A percentile compares a stretch with the other conserved stretches of the same genome.
Conservation (phyloP, 805 yeast genomes). For the Lipomyces kockii region DNA sequence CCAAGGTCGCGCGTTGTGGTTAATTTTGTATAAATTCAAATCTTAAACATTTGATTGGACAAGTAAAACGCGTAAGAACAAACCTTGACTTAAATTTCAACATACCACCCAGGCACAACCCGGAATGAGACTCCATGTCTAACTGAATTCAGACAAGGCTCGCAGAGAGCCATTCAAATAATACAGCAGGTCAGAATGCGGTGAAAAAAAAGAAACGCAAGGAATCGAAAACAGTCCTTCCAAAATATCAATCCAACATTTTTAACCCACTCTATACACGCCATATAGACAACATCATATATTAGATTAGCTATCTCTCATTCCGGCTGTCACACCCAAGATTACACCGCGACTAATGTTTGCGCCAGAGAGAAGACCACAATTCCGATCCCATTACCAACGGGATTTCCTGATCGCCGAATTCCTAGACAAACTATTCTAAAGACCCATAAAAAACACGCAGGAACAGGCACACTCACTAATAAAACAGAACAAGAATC, state of each 20-base stretch:
- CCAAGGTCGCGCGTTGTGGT: no score
- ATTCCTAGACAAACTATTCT: not conserved
- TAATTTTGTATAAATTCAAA: no score
- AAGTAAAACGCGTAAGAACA: no score
- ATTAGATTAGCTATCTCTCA: not conserved
- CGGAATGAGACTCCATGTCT: no score
- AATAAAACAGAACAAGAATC: not conserved
- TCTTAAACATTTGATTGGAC: no score
- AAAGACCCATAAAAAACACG: not conserved
- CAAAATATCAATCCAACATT: not conserved
- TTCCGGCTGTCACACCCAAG: not conserved
- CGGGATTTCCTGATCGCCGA: not conserved
- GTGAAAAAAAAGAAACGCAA: no score
- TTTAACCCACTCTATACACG: not conserved
- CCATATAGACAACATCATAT: not conserved
- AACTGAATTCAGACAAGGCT: no score
- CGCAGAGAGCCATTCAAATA: no score
- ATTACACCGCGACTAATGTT: not conserved
- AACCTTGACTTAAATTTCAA: no score
- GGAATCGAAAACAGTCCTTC: no score
- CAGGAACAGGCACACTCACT: slow-evolving; percentile 1
- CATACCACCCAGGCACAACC: no score
- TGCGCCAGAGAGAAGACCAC: not conserved
- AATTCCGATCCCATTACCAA: not conserved
- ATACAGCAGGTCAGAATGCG: not conserved